phyloP scores from a whole-genome alignment of 495 filamentous ascomycete genomes.

The Aspergillus bridgeri region DNA sequence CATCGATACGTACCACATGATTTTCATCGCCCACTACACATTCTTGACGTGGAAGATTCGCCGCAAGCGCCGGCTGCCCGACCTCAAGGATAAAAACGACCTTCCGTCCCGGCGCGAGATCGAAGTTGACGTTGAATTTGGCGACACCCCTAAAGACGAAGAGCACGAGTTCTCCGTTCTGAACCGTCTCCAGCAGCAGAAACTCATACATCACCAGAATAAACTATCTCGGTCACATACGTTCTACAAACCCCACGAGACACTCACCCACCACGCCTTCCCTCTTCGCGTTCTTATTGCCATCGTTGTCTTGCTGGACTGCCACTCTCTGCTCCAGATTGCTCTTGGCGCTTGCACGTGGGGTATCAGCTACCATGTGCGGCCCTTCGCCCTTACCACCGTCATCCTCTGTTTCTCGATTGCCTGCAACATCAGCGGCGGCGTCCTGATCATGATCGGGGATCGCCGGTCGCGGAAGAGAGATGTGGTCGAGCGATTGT shows the following conservation, averaged over 20 bases:
- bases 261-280: constrained; percentile 73
- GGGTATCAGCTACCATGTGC: constrained; percentile 59
- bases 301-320: constrained; percentile 70
- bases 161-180: constrained; percentile 58
- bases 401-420: constrained; percentile 77
- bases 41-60: constrained; percentile 70
- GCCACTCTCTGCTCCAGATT: constrained; percentile 71
- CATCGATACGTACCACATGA: constrained; percentile 80
- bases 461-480: constrained; percentile 73
- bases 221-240: constrained; percentile 76
- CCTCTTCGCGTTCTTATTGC: constrained; percentile 66
- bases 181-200: constrained; percentile 55
- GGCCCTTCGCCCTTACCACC: constrained; percentile 68
- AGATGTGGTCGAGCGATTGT: constrained; percentile 72
- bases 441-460: constrained; percentile 68
- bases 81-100: constrained; percentile 68
- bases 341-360: constrained; percentile 71
- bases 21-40: constrained; percentile 64
- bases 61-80: constrained; percentile 55
- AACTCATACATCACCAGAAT: constrained; percentile 65
- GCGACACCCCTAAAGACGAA: constrained; percentile 34
- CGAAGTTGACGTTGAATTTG: constrained; percentile 45
- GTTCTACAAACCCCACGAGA: constrained; percentile 85
- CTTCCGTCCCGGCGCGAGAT: constrained; percentile 51
- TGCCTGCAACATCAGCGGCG: constrained; percentile 65